Percentiles rank a stretch among this genome's conserved stretches.
phyloP scores from a whole-genome alignment of 78 protist genomes.

The slime mould (Dictyostelium discoideum) region DNA sequence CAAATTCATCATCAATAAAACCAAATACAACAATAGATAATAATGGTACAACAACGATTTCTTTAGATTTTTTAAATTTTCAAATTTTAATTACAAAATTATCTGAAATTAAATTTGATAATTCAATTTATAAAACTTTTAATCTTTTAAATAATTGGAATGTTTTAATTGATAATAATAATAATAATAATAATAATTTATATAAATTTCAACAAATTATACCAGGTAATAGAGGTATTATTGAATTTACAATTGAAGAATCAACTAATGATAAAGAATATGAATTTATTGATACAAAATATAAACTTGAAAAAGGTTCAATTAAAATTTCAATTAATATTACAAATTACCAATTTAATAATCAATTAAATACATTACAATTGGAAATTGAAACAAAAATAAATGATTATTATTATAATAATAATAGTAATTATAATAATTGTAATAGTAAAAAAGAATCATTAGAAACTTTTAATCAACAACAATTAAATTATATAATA shows the following conservation, averaged over 20 bases:
- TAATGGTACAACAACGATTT: not conserved
- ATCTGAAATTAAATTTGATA: not conserved
- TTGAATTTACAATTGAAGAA: not conserved
- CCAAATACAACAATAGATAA: not conserved
- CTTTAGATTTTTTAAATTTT: not conserved
- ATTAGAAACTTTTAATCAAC: not conserved
- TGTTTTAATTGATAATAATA: not conserved
- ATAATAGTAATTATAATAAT: not conserved
- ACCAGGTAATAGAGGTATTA: not conserved
- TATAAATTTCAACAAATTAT: not conserved
- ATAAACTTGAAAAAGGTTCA: not conserved
- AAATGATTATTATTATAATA: too few relatives aligned
- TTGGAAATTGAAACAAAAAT: not conserved
- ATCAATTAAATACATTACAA: not conserved
- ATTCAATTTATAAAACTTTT: not conserved
- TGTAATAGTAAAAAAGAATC: not conserved
- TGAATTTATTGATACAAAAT: not conserved
- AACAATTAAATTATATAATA: not conserved
- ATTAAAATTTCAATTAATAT: not conserved
- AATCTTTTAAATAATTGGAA: not conserved
- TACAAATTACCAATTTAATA: not conserved
- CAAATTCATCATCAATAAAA: not conserved
- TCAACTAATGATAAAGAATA: not conserved
- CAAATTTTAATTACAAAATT: not conserved
- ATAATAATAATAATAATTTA: not conserved